Evolutionary conservation across 2,329 filamentous ascomycete species (phyloP), one percentile per base, ranked within the genome.

Genomic region (Beauveria bassiana): DNA sequence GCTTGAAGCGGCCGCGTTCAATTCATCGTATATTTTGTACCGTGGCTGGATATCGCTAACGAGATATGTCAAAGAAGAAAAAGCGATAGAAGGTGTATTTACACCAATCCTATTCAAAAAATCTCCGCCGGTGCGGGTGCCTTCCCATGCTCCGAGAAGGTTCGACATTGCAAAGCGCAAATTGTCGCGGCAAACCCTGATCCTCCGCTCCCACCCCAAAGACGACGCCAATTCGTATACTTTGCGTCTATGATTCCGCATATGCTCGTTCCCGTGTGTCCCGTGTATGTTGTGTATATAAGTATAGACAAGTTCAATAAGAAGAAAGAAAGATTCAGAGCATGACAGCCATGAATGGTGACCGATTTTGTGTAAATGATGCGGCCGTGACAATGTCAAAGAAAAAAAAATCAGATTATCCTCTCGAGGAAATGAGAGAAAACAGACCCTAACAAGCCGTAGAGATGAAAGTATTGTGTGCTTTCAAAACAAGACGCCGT

Each of bases 281-380:
- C 54, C 54, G 42, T 57, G 28, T 57, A 57, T 50, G 31, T 59
- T 24, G 42, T 42, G n/a, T 34, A n/a, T 47, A 40, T n/a, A 49
- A 50, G 34, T 28, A 59, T 42, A 26, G 22, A 49, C 40, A 49
- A 50, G 55, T 59, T 59, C 45, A 59, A 58, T 16, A 26, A n/a
- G 34, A 46, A 59, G 5, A 59, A 34, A 26, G 31, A 53, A 50
- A 42, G 5, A 58, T n/a, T 43, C 31, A 28, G 20, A 31, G 45
- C 55, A 26, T 59, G 28, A 40, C 42, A 43, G 46, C 55, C 55
- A 57, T 45, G 16, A 34, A 45, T 34, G 5, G 42, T 50, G 55
- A 59, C 55, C 55, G 55, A 4, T 50, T 59, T 49, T 50, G 55
- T 50, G 31, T 50, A 59, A 59, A 42, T 59, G 55, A 50, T 47